Percentiles rank a stretch among this genome's conserved stretches.
phyloP scores from a whole-genome alignment of 1,139 yeast species.

The Saccharomyces hybrid region DNA sequence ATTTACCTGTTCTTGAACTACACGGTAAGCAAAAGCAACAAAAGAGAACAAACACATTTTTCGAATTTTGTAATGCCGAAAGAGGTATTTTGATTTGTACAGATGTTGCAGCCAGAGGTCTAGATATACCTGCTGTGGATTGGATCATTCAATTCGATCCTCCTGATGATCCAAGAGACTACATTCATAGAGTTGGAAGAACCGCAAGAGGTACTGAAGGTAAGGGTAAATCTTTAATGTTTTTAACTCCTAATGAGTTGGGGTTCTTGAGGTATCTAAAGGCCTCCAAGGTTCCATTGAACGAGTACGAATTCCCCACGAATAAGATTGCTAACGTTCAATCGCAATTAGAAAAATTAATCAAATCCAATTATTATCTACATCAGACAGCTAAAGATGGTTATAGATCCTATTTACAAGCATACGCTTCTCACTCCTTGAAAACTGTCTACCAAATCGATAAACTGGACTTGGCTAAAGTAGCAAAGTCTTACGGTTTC shows the following conservation, averaged over 20 bases:
- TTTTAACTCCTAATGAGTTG: slow-evolving; percentile 84
- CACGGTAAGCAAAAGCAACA: slow-evolving; percentile 99
- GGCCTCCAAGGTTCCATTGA: slow-evolving; percentile 94
- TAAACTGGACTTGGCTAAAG: slow-evolving; percentile 86
- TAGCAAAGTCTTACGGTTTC: slow-evolving; percentile 92
- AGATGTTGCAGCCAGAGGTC: slow-evolving; percentile 97
- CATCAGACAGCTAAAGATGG: slow-evolving; percentile 97
- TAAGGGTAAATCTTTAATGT: slow-evolving; percentile 90
- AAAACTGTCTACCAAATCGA: slow-evolving; percentile 95
- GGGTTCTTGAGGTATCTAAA: slow-evolving; percentile 91
- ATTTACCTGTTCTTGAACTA: slow-evolving; percentile 87
- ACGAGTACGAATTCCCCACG: slow-evolving; percentile 92
- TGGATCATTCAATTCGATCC: slow-evolving; percentile 98
- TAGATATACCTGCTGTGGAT: slow-evolving; percentile 94
- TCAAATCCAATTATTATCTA: slow-evolving; percentile 85
- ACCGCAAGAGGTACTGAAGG: slow-evolving; percentile 94
- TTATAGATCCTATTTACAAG: slow-evolving; percentile 90
- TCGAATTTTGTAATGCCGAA: slow-evolving; percentile 94
- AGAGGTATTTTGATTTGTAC: slow-evolving; percentile 91
- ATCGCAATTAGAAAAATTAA: slow-evolving; percentile 82
- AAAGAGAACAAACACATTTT: slow-evolving; percentile 93
- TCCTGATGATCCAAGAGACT: slow-evolving; percentile 98
- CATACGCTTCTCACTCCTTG: slow-evolving; percentile 92
- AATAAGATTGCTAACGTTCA: slow-evolving; percentile 94
- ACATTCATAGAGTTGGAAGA: slow-evolving; percentile 96